phyloP scores from a whole-genome alignment of 169 alveolate genomes.

The Cryptosporidium tyzzeri region DNA sequence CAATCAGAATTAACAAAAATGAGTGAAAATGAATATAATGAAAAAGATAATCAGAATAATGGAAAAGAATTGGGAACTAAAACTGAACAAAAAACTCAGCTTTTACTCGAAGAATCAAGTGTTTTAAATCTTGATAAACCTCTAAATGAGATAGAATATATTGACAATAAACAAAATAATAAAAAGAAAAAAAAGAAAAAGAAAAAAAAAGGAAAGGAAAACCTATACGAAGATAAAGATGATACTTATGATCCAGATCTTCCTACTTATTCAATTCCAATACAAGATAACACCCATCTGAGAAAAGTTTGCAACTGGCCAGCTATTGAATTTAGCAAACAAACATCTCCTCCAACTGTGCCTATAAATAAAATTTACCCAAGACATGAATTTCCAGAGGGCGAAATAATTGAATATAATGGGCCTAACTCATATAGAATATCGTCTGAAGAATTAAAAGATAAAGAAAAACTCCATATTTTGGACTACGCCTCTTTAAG shows the following conservation, averaged over 20 bases:
- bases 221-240: constrained; percentile 50
- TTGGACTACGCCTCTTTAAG: constrained; percentile 93
- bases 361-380: constrained; percentile 82
- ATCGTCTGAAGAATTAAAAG: constrained; percentile 91
- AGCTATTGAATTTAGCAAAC: constrained; percentile 77
- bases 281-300: constrained; percentile 81
- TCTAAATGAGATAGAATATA: not conserved
- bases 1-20: not conserved
- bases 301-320: constrained; percentile 84
- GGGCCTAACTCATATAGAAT: constrained; percentile 88
- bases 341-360: constrained; percentile 85
- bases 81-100: not conserved
- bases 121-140: not conserved
- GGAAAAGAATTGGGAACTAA: not conserved
- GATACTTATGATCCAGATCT: constrained; percentile 70
- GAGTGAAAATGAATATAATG: not conserved
- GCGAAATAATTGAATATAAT: constrained; percentile 89
- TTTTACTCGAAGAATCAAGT: not conserved
- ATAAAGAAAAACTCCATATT: constrained; percentile 87
- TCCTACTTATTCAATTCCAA: constrained; percentile 30
- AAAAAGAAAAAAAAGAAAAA: constrained; percentile 46
- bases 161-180: not conserved
- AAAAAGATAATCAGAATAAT: not conserved
- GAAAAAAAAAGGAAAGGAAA: constrained; percentile 67
- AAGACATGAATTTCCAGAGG: constrained; percentile 81